These are phyloP conservation scores for Rhodomyrtus tomentosa DNA, from an alignment of 345 rosid species.

Conservation along the genomic window DNA sequence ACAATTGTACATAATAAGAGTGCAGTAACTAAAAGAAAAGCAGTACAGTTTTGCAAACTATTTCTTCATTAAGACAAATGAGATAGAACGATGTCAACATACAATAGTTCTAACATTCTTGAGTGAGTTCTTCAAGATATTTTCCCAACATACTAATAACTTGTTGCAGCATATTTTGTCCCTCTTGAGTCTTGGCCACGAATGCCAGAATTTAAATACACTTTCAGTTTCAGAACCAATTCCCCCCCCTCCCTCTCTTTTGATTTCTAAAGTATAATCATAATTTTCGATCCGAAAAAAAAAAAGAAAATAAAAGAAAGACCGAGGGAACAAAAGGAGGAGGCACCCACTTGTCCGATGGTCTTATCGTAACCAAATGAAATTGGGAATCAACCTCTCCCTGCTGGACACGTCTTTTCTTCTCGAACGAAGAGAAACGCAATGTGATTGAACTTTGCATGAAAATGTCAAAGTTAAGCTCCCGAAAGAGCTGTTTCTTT, in stretches of 20 bases:
- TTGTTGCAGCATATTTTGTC: background rate
- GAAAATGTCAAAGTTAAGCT: background rate
- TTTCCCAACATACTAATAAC: background rate
- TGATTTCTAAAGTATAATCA: background rate
- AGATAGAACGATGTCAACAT: background rate
- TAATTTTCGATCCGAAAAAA: background rate
- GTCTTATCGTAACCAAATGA: background rate
- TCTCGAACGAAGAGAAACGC: background rate
- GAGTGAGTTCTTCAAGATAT: background rate
- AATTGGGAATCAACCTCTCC: background rate
- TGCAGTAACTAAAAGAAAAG: background rate
- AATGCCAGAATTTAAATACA: background rate
- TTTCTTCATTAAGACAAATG: background rate
- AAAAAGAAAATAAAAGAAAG: background rate
- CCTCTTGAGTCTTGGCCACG: background rate
- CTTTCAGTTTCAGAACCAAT: background rate
- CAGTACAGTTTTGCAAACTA: background rate
- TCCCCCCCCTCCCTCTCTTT: background rate
- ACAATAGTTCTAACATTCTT: background rate
- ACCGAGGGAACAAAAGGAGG: background rate
- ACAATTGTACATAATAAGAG: background rate
- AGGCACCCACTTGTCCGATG: background rate
- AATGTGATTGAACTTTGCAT: background rate
- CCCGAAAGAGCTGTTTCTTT: background rate
- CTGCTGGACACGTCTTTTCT: background rate